Evolutionary conservation across 345 rosid species (phyloP).

Genomic region (Heritiera fomes): DNA sequence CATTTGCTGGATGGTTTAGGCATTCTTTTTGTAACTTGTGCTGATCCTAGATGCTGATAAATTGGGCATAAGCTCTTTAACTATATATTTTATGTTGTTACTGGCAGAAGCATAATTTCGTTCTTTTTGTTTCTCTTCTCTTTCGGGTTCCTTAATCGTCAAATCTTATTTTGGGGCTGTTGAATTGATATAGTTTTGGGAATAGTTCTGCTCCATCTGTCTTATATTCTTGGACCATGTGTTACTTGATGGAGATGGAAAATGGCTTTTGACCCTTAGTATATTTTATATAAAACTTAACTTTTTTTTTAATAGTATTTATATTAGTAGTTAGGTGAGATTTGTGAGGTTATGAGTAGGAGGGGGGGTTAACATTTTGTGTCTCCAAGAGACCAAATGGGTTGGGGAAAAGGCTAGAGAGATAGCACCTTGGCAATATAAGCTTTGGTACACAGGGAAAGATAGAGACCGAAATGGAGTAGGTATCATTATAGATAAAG

Average conservation of each 20-base stretch:
- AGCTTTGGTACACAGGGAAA: too few relatives aligned
- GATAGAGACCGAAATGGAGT: too few relatives aligned
- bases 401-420: too few relatives aligned
- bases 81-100: conserved; percentile 6
- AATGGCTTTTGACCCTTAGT: not conserved
- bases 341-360: too few relatives aligned
- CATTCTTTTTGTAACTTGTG: not conserved
- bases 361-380: too few relatives aligned
- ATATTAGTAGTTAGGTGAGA: not conserved
- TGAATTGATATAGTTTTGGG: not conserved
- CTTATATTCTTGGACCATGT: not conserved
- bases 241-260: not conserved
- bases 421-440: too few relatives aligned
- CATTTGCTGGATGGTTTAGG: not conserved
- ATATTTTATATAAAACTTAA: not conserved
- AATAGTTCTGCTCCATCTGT: not conserved
- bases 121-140: not conserved
- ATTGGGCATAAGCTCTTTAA: conserved; percentile 7
- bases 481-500: too few relatives aligned
- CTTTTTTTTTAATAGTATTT: too few relatives aligned
- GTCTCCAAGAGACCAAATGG: too few relatives aligned
- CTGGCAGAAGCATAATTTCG: not conserved
- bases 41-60: not conserved
- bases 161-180: not conserved
- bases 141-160: not conserved